Base-by-base conservation (phyloP, 1,284 basidiomycete species). In the Leccinum angustisporum region DNA sequence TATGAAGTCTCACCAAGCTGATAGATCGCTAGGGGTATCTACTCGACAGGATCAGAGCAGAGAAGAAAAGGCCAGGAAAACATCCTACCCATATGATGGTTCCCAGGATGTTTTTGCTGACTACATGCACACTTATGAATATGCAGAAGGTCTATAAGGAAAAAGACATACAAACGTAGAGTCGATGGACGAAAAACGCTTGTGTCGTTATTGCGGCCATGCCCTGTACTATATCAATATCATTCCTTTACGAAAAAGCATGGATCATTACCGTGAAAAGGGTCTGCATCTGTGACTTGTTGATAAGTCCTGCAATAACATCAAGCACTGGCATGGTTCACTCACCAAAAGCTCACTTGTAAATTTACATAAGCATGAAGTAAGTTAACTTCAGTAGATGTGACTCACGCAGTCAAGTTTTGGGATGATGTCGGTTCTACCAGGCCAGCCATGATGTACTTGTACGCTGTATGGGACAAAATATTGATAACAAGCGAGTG, bases 101-200 rank as follows among this genome's bases (percentile, higher is more conserved):
- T 4, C 14, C 30, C 7, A 63, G 0, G 13, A 65, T 33, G 1
- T 52, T 60, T 13, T 40, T 69, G 11, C 54, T 67, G 11, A 69
- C 67, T 70, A 25, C 5, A 30, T 16, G 13, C 14, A 25, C 1
- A 0, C 2, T 2, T 6, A 16, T 67, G 33, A 67, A 31, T 18
- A 31, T 43, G 46, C 46, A 25, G 46, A 48, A 25, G 21, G 25
- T 50, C 8, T 25, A 25, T 14, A 50, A 2, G 14, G 52, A 18
- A 30, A 2, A 14, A 30, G 9, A 56, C 66, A 5, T n/a, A 66
- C 65, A 63, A 18, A 56, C 2, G 14, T 68, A 67, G 11, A 67
- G 50, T 14, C 68, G 59, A 36, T 62, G 33, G 10, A 67, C 27
- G 16, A 68, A 69, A 54, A 59, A 68, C 0, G 58, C 58, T 33